Evolutionary conservation across 2,329 filamentous ascomycete genomes (phyloP), one percentile per base, ranked within the genome.

Genomic region (Neofusicoccum ribis): DNA sequence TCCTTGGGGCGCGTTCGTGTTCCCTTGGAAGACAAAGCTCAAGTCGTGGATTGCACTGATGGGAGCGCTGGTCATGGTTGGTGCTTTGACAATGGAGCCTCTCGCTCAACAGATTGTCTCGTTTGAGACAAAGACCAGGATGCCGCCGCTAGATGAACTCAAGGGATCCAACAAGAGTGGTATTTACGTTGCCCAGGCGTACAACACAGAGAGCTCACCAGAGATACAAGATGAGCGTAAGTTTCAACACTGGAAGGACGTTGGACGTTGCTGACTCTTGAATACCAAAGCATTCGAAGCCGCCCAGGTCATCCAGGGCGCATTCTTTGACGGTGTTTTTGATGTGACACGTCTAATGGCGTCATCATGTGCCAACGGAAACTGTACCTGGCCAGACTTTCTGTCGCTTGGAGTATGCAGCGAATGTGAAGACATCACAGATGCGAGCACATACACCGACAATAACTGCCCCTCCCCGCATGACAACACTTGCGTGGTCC

Each of bases 61-160:
- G n/a, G 67, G 67, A 27, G 61, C 67, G 1, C 6, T 65, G 23
- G 17, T 65, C 8, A 65, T 65, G 20, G 51, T 68, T 11, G 17
- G 58, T 7, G 37, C 67, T 8, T 56, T 68, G 4, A n/a, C 34
- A 23, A 52, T 61, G 36, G 62, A 66, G 20, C 67, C 65, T n/a
- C 65, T 68, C 46, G 64, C 65, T 15, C 65, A 68, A 43, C 67
- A 68, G 17, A 51, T 68, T 37, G 41, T 68, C 3, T 65, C 62
- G 14, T 66, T 66, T 34, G 61, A 65, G 41, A 34, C 61, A 12
- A 56, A 65, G 7, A 44, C 52, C 23, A 31, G 9, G 9, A 31
- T 3, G 15, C n/a, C 15, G n/a, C 49, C 31, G 7, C 27, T 36
- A 8, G 15, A 17, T 8, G 27, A 52, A 12, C 31, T n/a, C 49